Evolutionary conservation across 129 eudicot species (phyloP), one percentile per base, ranked within the genome.

Genomic region (Centella asiatica): DNA sequence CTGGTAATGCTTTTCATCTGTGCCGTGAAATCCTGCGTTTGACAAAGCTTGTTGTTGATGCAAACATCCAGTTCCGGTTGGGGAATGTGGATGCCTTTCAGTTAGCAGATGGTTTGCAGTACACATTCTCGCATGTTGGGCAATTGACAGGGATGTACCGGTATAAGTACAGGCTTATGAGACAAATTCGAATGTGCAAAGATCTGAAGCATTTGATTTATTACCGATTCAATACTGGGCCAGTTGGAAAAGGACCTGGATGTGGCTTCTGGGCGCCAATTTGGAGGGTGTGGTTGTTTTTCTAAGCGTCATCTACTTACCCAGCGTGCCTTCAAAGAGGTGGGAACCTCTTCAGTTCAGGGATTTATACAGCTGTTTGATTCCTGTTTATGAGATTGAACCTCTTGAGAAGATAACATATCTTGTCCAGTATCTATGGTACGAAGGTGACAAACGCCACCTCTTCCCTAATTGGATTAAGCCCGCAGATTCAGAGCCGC

Each of bases 21-120:
- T 93, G 99, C 32, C 99, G 99, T 82, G 99, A 93, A 67, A 93
- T 93, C 52, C 69, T 93, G 58, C 96, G 99, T 44, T 66, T 93
- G 71, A 93, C 99, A 33, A 93, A 93, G 83, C 96, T 93, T n/a
- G 99, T 93, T 4, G 96, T 93, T 65, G 99, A 93, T 80, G 99
- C 99, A 4, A 93, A 93, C 40, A 84, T 93, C 66, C 99, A 93
- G 81, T 93, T 93, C 62, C 96, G 99, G 13, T 64, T 93, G 89
- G 99, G 99, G 52, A 93, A 93, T 77, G 99, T 93, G 32, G 99
- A 93, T 60, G 99, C 99, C 17, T 93, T 93, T 72, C 99, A 93
- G 74, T 66, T 93, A 81, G 96, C 99, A 37, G 99, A 93, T 76
- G 99, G 99, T 45, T 74, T 93, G 69, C 99, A 93, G 26, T 93